Base-by-base conservation (phyloP, 164 flowering plant species). In the Vitis amurensis region DNA sequence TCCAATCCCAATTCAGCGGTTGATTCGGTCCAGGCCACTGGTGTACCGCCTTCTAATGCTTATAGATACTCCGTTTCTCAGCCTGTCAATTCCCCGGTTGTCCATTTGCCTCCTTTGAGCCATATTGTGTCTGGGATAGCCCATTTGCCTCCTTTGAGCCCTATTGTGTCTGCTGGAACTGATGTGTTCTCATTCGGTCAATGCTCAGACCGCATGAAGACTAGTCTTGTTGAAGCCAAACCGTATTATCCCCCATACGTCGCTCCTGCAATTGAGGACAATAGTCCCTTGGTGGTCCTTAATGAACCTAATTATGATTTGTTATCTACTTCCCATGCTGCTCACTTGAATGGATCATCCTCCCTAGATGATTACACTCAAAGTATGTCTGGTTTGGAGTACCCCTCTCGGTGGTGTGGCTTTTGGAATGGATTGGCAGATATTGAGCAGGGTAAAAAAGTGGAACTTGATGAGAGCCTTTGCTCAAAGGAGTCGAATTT, bases 171-270 rank as follows among this genome's bases (percentile, higher is more conserved):
- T 0, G 55, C 74, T 47, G 31, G 78, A 11, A 57, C 66, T 47
- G 64, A 59, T 66, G 19, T 70, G 8, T 74, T 65, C 64, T 48
- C 51, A 0, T 73, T 55, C 68, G 79, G 58, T 37, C 63, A 59
- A 11, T 58, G 29, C 50, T 23, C 71, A 0, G 65, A 55, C 47
- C 55, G 56, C 47, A 9, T 52, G 15, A 44, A 9, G 8, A 64
- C 60, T 19, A 56, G 59, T 61, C 13, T 66, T 58, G 67, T n/a
- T 77, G 76, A 75, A 50, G 79, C 62, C 13, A 16, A 73, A 56
- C 74, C 78, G 8, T 83, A 74, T 71, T 73, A 72, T 64, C 74
- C 80, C 0, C 63, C 79, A 0, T 75, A 73, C 74, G 73, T 71
- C 5, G 52, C 79, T 2, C 66, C 79, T 1, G 47, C 75, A 13